phyloP scores from a whole-genome alignment of 805 yeast species.

The Monosporozyma aerobia region DNA sequence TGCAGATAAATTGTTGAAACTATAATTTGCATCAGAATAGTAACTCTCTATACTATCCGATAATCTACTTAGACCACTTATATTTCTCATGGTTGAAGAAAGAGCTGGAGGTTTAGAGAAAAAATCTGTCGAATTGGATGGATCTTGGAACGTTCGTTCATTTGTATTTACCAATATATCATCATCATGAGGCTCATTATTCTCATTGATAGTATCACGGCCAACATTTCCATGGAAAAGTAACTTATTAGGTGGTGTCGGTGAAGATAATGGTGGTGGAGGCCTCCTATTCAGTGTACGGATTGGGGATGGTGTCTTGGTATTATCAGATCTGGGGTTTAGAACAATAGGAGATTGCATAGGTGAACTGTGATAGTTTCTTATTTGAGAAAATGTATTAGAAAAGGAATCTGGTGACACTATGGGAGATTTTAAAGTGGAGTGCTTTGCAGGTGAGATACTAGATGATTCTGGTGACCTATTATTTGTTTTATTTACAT shows the following conservation, averaged over 20 bases:
- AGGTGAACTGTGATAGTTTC: background rate
- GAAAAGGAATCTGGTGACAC: background rate
- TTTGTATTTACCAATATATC: background rate
- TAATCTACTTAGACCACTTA: constrained; percentile 17
- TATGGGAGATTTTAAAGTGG: background rate
- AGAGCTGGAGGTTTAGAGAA: constrained; percentile 16
- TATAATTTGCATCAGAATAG: constrained; percentile 28
- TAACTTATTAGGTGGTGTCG: background rate
- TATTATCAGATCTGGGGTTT: constrained; percentile 11
- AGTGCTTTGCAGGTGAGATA: background rate
- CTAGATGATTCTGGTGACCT: background rate
- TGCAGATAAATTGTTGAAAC: constrained; percentile 25
- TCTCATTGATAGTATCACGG: background rate
- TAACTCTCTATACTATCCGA: constrained; percentile 27
- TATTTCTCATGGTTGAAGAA: constrained; percentile 11
- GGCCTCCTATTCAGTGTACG: constrained; percentile 12
- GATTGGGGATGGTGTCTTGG: constrained; percentile 15
- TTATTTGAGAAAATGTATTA: background rate
- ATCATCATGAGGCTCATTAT: background rate
- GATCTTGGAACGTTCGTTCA: background rate
- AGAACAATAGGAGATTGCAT: background rate
- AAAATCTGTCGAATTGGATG: background rate
- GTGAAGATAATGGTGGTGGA: constrained; percentile 17
- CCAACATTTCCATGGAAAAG: background rate
- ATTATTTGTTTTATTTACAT: background rate